phyloP scores from a whole-genome alignment of 306 rosid genomes.

The Corylus avellana region DNA sequence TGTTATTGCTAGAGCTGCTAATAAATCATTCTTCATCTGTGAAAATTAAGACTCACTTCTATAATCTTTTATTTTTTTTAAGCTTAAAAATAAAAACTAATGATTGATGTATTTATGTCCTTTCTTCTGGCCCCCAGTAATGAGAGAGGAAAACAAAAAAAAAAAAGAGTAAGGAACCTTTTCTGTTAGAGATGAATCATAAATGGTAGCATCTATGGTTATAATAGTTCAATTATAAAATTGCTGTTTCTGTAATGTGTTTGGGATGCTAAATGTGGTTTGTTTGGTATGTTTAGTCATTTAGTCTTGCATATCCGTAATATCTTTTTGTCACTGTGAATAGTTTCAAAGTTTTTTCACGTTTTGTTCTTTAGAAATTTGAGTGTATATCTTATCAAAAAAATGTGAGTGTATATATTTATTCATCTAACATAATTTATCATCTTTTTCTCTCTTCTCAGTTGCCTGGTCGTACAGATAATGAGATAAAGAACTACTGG shows the following conservation, averaged over 20 bases:
- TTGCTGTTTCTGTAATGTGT: not conserved
- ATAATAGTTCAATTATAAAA: not conserved
- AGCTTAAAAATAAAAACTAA: not conserved
- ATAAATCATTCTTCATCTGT: not conserved
- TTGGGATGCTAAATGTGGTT: not conserved
- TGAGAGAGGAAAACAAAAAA: not conserved
- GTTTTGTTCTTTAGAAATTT: constrained; percentile 13
- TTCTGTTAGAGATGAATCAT: not conserved
- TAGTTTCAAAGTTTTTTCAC: constrained; percentile 5
- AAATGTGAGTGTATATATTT: not conserved
- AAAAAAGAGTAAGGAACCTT: not conserved
- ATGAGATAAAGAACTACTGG: constrained; percentile 99
- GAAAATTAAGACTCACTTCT: not conserved
- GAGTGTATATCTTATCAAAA: no score
- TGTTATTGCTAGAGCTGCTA: no score
- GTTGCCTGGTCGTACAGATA: constrained; percentile 99
- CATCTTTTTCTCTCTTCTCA: constrained; percentile 41
- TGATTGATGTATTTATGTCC: not conserved
- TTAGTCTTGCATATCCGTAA: constrained; percentile 4
- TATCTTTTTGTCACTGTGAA: constrained; percentile 8
- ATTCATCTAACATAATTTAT: constrained; percentile 19
- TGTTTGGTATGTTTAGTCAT: not conserved
- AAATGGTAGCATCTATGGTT: not conserved
- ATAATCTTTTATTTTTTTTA: not conserved
- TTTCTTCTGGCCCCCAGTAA: not conserved